These are phyloP conservation scores for Phytophthora tentaculata DNA, from an alignment of 352 stramenopile species.

Conservation along the genomic window DNA sequence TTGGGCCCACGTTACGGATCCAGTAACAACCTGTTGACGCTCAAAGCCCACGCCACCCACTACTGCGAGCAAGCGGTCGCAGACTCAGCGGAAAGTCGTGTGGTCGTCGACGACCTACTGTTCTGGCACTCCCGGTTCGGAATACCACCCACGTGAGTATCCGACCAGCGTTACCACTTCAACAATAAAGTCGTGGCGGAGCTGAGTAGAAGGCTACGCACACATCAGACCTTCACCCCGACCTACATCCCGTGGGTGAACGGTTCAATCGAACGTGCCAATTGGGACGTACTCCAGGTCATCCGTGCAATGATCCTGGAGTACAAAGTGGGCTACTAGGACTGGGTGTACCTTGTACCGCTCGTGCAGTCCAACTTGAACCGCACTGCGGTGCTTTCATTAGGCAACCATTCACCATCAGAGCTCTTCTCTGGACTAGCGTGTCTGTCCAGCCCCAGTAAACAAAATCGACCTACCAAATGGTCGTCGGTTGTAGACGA, in stretches of 20 bases:
- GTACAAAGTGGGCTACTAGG: not conserved
- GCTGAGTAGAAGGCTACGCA: not conserved
- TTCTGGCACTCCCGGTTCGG: not conserved
- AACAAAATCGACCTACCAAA: too few species aligned
- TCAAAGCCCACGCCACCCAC: not conserved
- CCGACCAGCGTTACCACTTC: not conserved
- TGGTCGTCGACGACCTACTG: not conserved
- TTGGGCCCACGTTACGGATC: not conserved
- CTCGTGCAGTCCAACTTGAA: too few species aligned
- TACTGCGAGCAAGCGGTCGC: not conserved
- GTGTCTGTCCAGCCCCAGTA: too few species aligned
- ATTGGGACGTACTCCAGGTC: not conserved
- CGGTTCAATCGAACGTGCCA: not conserved
- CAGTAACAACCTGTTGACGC: not conserved
- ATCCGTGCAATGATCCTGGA: not conserved
- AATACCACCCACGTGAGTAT: not conserved
- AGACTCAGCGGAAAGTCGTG: not conserved
- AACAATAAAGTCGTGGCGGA: not conserved
- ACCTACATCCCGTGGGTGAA: not conserved
- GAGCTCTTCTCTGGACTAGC: too few species aligned
- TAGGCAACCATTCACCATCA: too few species aligned
- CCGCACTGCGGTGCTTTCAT: too few species aligned
- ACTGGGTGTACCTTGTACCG: not conserved
- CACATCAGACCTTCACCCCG: not conserved
- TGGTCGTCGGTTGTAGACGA: too few species aligned